phyloP scores from a whole-genome alignment of 768 basidiomycete genomes.

The Chalciporus sphaerocephalus region DNA sequence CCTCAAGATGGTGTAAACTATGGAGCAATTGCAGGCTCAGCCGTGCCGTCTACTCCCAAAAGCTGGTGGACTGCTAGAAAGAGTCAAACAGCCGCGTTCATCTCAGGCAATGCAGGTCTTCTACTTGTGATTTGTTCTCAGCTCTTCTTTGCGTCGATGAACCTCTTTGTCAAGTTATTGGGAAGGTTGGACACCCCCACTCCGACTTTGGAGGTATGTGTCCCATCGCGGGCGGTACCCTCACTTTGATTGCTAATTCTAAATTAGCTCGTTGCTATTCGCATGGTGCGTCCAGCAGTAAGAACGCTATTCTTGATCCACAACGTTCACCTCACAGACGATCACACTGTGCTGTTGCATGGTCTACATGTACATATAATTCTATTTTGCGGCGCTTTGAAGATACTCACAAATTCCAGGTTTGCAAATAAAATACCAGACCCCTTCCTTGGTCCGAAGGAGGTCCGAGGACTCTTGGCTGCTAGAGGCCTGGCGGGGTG shows the following conservation, averaged over 20 bases:
- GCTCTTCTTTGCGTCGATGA: constrained; percentile 58
- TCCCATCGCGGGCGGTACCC: no score
- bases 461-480: constrained; percentile 53
- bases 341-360: constrained; percentile 52
- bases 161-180: constrained; percentile 59
- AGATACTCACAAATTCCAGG: constrained; percentile 22
- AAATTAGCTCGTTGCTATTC: constrained; percentile 47
- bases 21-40: neutral
- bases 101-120: constrained; percentile 50
- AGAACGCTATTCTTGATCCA: neutral
- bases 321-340: constrained; percentile 35
- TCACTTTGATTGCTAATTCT: neutral
- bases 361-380: constrained; percentile 41
- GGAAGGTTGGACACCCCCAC: constrained; percentile 55
- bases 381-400: neutral
- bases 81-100: constrained; percentile 1
- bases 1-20: neutral
- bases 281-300: constrained; percentile 45
- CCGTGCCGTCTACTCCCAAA: neutral
- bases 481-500: constrained; percentile 66
- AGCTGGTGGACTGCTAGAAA: neutral
- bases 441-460: constrained; percentile 67
- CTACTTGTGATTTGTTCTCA: constrained; percentile 55
- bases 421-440: constrained; percentile 43
- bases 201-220: constrained; percentile 50